Evolutionary conservation across 2,329 filamentous ascomycete genomes (phyloP).

Genomic region (Dactylellina sp.): DNA sequence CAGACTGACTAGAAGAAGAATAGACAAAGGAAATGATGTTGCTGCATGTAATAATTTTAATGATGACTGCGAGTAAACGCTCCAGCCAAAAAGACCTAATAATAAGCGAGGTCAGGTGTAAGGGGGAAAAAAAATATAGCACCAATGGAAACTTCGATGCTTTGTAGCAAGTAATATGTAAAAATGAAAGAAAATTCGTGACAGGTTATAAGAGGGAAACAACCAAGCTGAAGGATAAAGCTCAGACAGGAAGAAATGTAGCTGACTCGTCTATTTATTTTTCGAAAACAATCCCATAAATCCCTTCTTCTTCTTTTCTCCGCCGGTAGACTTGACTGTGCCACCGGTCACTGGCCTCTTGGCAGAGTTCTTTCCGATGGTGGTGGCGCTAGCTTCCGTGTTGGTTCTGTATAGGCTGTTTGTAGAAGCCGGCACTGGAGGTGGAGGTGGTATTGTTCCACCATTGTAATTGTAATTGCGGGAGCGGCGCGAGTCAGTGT

Average conservation of each 20-base stretch:
- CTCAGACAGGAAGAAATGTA: too few relatives aligned
- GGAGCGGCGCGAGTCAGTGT: constrained; percentile 33
- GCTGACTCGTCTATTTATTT: constrained; percentile 20
- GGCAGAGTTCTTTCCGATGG: constrained; percentile 33
- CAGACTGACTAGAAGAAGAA: not conserved
- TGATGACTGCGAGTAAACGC: too few relatives aligned
- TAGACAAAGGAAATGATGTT: constrained; percentile 2
- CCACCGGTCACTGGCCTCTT: constrained; percentile 18
- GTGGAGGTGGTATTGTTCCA: constrained; percentile 16
- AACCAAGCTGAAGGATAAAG: too few relatives aligned
- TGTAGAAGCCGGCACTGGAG: constrained; percentile 4
- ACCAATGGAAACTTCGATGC: too few relatives aligned
- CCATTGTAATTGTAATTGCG: constrained; percentile 22
- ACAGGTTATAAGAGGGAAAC: too few relatives aligned
- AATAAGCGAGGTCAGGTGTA: too few relatives aligned
- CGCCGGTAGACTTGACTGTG: constrained; percentile 25
- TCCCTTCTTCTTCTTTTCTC: constrained; percentile 51
- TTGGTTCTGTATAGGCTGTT: constrained; percentile 35
- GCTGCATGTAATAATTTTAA: not conserved
- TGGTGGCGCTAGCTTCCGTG: constrained; percentile 35
- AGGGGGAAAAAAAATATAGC: too few relatives aligned
- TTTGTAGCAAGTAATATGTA: too few relatives aligned
- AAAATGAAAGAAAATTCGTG: too few relatives aligned
- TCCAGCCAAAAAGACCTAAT: too few relatives aligned
- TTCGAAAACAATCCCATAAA: constrained; percentile 51